Percentiles rank a stretch among this genome's conserved stretches.
Conservation (phyloP, 345 rosid species). For the Gossypium sturtianum region DNA sequence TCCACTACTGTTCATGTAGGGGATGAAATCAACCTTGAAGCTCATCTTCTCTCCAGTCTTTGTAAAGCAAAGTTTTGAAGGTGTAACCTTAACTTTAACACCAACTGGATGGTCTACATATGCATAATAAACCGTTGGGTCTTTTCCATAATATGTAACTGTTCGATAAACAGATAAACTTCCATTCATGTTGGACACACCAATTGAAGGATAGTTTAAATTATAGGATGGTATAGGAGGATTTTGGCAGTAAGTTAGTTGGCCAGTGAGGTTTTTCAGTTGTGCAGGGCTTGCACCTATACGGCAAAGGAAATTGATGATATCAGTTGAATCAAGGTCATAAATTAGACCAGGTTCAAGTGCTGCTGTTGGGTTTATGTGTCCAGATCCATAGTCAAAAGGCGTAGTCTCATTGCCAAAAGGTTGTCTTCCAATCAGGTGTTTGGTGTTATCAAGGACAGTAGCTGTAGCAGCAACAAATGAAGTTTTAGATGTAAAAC, state of each 20-base stretch:
- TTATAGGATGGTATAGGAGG: slow-evolving; percentile 22
- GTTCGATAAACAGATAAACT: slow-evolving; percentile 30
- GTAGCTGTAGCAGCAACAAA: slow-evolving; percentile 25
- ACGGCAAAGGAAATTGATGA: slow-evolving; percentile 44
- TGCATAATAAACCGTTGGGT: slow-evolving; percentile 28
- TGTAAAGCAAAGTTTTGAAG: slow-evolving; percentile 33
- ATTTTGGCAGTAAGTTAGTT: slow-evolving; percentile 25
- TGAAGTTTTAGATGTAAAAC: neutral
- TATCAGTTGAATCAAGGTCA: slow-evolving; percentile 27
- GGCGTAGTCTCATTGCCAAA: slow-evolving; percentile 33
- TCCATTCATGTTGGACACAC: slow-evolving; percentile 38
- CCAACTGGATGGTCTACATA: slow-evolving; percentile 28
- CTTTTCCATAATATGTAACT: slow-evolving; percentile 38
- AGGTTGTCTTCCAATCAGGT: slow-evolving; percentile 32
- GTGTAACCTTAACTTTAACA: slow-evolving; percentile 33
- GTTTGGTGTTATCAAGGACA: slow-evolving; percentile 26
- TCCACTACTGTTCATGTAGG: slow-evolving; percentile 30
- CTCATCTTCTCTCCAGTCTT: slow-evolving; percentile 30
- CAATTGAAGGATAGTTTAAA: slow-evolving; percentile 48
- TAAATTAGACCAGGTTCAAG: slow-evolving; percentile 42
- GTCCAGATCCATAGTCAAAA: slow-evolving; percentile 57
- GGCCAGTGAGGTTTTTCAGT: slow-evolving; percentile 40
- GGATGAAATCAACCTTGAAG: slow-evolving; percentile 35
- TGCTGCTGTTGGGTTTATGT: slow-evolving; percentile 37
- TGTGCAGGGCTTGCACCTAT: slow-evolving; percentile 38